Percentiles rank a stretch among this genome's conserved stretches.
These are phyloP conservation scores for Pseudozyma hubeiensis DNA, from an alignment of 1,284 basidiomycete species.

Conservation along the genomic window DNA sequence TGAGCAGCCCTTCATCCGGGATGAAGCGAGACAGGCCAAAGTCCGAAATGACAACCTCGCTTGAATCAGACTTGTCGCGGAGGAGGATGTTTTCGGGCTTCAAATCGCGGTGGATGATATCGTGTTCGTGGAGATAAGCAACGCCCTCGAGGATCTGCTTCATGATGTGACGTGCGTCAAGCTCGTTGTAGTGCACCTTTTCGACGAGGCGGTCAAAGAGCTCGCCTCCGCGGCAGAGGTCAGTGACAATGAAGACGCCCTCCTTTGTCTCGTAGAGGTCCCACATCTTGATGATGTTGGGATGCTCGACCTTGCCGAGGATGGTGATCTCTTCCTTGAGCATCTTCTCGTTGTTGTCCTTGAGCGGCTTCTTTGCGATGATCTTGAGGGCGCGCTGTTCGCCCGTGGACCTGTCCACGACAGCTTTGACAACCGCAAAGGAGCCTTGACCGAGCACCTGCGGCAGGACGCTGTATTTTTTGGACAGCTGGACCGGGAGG, in stretches of 20 bases:
- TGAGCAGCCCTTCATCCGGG: slow-evolving; percentile 61
- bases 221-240: slow-evolving; percentile 66
- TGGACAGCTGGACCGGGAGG: slow-evolving; percentile 56
- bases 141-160: slow-evolving; percentile 64
- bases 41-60: slow-evolving; percentile 65
- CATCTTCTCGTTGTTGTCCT: slow-evolving; percentile 64
- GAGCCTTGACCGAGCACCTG: slow-evolving; percentile 62
- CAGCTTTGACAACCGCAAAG: slow-evolving; percentile 64
- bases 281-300: slow-evolving; percentile 67
- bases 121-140: slow-evolving; percentile 62
- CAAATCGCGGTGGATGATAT: slow-evolving; percentile 67
- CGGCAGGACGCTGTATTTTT: slow-evolving; percentile 60
- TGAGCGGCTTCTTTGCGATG: slow-evolving; percentile 65
- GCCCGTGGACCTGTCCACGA: slow-evolving; percentile 53
- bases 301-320: slow-evolving; percentile 60
- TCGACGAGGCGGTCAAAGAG: slow-evolving; percentile 66
- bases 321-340: slow-evolving; percentile 65
- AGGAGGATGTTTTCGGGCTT: slow-evolving; percentile 68
- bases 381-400: slow-evolving; percentile 65
- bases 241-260: slow-evolving; percentile 67
- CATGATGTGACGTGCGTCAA: slow-evolving; percentile 65
- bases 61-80: slow-evolving; percentile 52
- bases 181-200: slow-evolving; percentile 64
- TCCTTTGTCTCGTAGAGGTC: slow-evolving; percentile 68
- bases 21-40: slow-evolving; percentile 67